Evolutionary conservation across 2,329 filamentous ascomycete species (phyloP).

Genomic region (Cladosporium cucumerinum): DNA sequence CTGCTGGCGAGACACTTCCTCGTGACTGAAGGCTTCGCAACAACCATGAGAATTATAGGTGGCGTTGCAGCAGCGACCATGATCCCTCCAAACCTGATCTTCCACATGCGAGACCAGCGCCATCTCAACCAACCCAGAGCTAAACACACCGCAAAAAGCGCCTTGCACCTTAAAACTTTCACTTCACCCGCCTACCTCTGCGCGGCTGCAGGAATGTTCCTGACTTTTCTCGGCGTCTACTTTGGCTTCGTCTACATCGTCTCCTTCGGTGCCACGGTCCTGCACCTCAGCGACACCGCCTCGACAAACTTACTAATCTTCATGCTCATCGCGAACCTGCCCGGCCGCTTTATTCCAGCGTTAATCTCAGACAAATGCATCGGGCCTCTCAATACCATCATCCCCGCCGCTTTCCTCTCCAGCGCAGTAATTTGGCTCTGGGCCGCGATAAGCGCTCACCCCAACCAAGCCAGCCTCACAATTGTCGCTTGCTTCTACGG

Average conservation of each 20-base stretch:
- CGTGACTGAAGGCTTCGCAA: slow-evolving; percentile 31
- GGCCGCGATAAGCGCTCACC: slow-evolving; percentile 36
- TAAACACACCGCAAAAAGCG: not conserved
- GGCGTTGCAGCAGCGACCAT: slow-evolving; percentile 24
- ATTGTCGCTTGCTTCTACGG: slow-evolving; percentile 35
- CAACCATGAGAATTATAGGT: slow-evolving; percentile 30
- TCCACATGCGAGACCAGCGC: slow-evolving; percentile 21
- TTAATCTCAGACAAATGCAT: slow-evolving; percentile 32
- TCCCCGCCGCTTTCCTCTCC: slow-evolving; percentile 43
- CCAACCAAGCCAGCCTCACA: slow-evolving; percentile 20
- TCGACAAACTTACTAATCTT: slow-evolving; percentile 32
- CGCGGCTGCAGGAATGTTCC: slow-evolving; percentile 31
- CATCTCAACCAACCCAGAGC: not conserved
- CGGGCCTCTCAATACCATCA: slow-evolving; percentile 36
- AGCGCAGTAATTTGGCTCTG: slow-evolving; percentile 51
- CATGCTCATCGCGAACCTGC: slow-evolving; percentile 33
- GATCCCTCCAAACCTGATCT: slow-evolving; percentile 25
- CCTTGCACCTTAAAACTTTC: slow-evolving; percentile 7
- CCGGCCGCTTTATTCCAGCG: slow-evolving; percentile 33
- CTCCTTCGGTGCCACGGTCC: slow-evolving; percentile 28
- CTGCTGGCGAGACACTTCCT: slow-evolving; percentile 33
- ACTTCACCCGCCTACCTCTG: slow-evolving; percentile 23
- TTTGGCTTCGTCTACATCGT: slow-evolving; percentile 36
- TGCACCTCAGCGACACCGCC: slow-evolving; percentile 24
- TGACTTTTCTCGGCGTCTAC: slow-evolving; percentile 34